Evolutionary conservation across 2,329 filamentous ascomycete species (phyloP), one percentile per base, ranked within the genome.

Genomic region (Curvularia lunata): DNA sequence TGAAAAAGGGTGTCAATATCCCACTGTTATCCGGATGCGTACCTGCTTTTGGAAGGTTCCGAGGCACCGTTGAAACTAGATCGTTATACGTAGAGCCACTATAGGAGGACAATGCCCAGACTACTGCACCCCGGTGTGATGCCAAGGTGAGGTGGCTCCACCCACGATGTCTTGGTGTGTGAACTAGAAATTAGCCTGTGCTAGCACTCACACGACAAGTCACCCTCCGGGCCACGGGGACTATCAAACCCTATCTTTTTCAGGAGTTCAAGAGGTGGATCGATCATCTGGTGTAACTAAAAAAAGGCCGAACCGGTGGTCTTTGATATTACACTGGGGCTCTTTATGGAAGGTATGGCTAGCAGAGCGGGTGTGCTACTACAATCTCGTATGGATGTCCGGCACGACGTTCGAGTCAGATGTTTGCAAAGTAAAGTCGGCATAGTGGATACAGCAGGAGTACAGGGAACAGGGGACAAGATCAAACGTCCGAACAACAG

Each of bases 161-260:
- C 34, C 27, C 34, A 5, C 32, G 38, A 10, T 27, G 34, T 10
- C 32, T 28, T 40, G 21, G 32, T 21, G 23, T 28, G 34, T 28
- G 18, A 40, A 16, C 13, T 18, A n/a, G 47, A 49, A 19, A 49
- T 49, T 49, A 49, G 32, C 34, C 47, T 49, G n/a, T 49, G 34
- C 46, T 27, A 28, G 12, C 25, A 40, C 5, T 40, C 23, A 34
- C 10, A 49, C 23, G 38, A 5, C 16, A 49, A 16, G 7, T 19
- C 23, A 19, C 47, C 23, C 12, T 19, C 9, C n/a, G 30, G 32
- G 4, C 32, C 23, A 27, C 32, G n/a, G 47, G 6, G 18, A 38
- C 12, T 8, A 40, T 9, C 34, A 12, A 32, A 18, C 8, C n/a
- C 7, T 28, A 28, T 4, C 38, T 21, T 16, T 27, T 5, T 30